Percentiles rank a stretch among this genome's conserved stretches.
Conservation (phyloP, 495 filamentous ascomycete species). For the Neurospora sp. region DNA sequence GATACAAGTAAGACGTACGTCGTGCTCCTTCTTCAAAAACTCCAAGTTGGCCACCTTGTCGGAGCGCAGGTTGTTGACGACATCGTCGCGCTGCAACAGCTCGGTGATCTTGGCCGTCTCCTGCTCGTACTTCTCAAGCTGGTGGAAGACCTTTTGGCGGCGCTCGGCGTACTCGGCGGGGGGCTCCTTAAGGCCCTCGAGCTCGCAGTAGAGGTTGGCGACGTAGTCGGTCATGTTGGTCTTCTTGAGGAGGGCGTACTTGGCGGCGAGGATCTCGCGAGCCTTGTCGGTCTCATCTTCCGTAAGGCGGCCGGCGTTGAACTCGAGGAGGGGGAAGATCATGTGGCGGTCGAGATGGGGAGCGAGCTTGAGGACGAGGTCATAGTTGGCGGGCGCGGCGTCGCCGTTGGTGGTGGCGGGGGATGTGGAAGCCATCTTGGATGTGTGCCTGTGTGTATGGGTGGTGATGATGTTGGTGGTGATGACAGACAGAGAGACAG, state of each 20-base stretch:
- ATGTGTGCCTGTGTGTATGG: neutral
- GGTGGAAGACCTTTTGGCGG: constrained; percentile 77
- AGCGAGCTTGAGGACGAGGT: constrained; percentile 80
- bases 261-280: constrained; percentile 65
- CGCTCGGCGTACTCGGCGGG: constrained; percentile 80
- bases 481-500: constrained; percentile 1
- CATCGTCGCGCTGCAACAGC: constrained; percentile 74
- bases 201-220: constrained; percentile 73
- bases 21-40: constrained; percentile 89
- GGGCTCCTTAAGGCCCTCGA: constrained; percentile 66
- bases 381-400: constrained; percentile 50
- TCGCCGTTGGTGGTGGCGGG: constrained; percentile 36
- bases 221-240: constrained; percentile 99
- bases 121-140: constrained; percentile 69
- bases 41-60: constrained; percentile 97
- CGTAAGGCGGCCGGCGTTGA: constrained; percentile 45
- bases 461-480: neutral
- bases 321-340: constrained; percentile 88
- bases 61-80: constrained; percentile 75
- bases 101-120: constrained; percentile 78
- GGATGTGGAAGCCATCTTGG: constrained; percentile 27
- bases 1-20: neutral
- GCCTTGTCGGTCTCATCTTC: constrained; percentile 48
- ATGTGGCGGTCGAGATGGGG: constrained; percentile 91
- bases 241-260: constrained; percentile 84